A percentile compares a stretch with the other conserved stretches of the same genome.
Evolutionary conservation across 345 rosid species (phyloP).

Genomic region (Erodium maritimum): DNA sequence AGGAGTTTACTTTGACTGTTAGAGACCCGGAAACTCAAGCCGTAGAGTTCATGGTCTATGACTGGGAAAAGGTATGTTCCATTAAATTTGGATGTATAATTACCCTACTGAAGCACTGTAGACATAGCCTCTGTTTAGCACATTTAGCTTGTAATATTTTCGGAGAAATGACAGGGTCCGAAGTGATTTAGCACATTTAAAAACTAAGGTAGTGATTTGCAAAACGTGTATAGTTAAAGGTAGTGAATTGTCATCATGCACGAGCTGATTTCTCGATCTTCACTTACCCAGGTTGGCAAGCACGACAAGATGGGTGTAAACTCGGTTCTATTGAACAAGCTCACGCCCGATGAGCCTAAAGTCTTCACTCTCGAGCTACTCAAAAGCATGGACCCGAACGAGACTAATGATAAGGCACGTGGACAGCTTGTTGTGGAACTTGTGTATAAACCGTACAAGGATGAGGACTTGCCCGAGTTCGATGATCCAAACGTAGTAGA

Average conservation of each 20-base stretch:
- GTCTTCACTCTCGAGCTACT: constrained; percentile 55
- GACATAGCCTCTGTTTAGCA: too few species aligned
- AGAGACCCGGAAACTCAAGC: too few species aligned
- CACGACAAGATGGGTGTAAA: constrained; percentile 89
- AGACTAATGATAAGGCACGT: constrained; percentile 58
- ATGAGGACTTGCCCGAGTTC: constrained; percentile 30
- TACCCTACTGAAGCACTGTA: too few species aligned
- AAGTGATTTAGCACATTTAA: too few species aligned
- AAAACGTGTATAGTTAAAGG: not conserved
- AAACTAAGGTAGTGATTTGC: too few species aligned
- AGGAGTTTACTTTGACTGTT: too few species aligned
- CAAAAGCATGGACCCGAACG: constrained; percentile 65
- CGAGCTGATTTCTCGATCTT: not conserved
- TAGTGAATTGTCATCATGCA: too few species aligned
- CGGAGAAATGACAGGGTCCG: too few species aligned
- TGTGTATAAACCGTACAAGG: constrained; percentile 61
- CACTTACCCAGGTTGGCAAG: constrained; percentile 48
- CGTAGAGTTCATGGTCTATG: too few species aligned
- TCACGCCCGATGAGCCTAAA: constrained; percentile 68
- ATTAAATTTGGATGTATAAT: not conserved
- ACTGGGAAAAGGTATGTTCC: constrained; percentile 76
- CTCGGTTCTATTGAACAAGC: constrained; percentile 53
- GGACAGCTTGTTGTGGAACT: constrained; percentile 65
- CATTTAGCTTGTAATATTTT: too few species aligned
- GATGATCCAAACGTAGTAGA: constrained; percentile 40